Base-by-base conservation (phyloP, 208 protist species). In the Trypanosoma scelopori region DNA sequence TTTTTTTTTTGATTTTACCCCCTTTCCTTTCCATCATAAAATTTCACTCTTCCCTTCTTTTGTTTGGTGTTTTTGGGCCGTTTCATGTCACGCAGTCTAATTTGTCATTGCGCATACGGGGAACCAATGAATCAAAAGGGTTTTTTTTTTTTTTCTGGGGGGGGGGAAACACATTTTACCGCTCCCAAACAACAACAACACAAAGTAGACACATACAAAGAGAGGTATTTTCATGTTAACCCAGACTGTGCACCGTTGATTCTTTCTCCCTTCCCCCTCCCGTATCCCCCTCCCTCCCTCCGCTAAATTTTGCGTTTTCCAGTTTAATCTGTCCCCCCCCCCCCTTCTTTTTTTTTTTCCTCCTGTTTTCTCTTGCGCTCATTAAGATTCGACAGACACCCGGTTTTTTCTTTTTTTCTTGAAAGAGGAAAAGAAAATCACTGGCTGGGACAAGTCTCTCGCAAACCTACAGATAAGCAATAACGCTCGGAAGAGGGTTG, bases 1-100 rank as follows among this genome's bases (percentile, higher is more conserved):
- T 68, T 57, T 59, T 68, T 68, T 68, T 5, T 59, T 68, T 16
- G 42, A 52, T 53, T 61, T 5, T 28, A 13, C 67, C n/a, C 12
- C 57, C 20, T 3, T 62, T 28, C 47, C 39, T 46, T 11, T 39
- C 56, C 13, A n/a, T n/a, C n/a, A n/a, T n/a, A n/a, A n/a, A n/a
- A n/a, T 55, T 28, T 53, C 46, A 20, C 23, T 39, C 48, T 58
- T 16, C 47, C 27, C 47, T 65, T 62, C 51, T 48, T 46, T 39
- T 61, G 57, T 45, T 2, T 51, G 13, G n/a, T n/a, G n/a, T n/a
- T 45, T 32, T 51, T 58, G 25, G 20, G 45, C 46, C 50, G 45
- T 39, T 69, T 69, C 22, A 57, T 68, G 35, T 39, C 52, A 25
- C 6, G 27, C 32, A 46, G 41, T 50, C 41, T 42, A 16, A n/a